Evolutionary conservation across 2,329 filamentous ascomycete genomes (phyloP).

Genomic region (Aspergillus felis): DNA sequence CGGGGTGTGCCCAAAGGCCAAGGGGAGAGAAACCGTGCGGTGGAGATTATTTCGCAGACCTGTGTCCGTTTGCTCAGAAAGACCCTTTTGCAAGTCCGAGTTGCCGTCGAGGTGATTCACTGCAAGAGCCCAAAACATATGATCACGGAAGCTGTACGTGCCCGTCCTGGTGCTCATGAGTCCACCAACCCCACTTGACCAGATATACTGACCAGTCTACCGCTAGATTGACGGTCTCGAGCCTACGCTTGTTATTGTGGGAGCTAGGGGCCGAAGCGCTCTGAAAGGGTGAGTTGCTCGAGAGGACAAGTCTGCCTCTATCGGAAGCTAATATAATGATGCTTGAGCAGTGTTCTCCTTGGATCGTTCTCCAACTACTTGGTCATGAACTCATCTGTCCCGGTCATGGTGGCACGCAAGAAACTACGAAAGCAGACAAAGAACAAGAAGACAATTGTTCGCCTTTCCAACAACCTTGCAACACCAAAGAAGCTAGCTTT

Average conservation of each 20-base stretch:
- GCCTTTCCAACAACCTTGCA: constrained; percentile 76
- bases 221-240: constrained; percentile 79
- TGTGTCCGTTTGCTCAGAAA: constrained; percentile 84
- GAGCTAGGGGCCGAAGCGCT: constrained; percentile 84
- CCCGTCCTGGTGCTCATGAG: neutral
- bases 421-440: constrained; percentile 82
- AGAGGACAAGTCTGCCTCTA: neutral
- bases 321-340: neutral
- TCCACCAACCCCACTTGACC: neutral
- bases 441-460: constrained; percentile 66
- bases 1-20: constrained; percentile 61
- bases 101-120: constrained; percentile 94
- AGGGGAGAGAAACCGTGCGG: constrained; percentile 73
- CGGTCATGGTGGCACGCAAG: constrained; percentile 96
- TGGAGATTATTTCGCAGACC: constrained; percentile 78
- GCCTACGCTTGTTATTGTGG: constrained; percentile 88
- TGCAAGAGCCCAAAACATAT: constrained; percentile 97
- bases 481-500: constrained; percentile 66
- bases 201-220: constrained; percentile 6
- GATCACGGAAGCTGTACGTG: constrained; percentile 78
- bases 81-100: constrained; percentile 85
- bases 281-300: constrained; percentile 73
- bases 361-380: constrained; percentile 97
- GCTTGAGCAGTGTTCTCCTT: constrained; percentile 69
- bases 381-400: constrained; percentile 92